Percentiles rank a stretch among this genome's conserved stretches.
phyloP scores from a whole-genome alignment of 495 filamentous ascomycete species.

The Cetradonia linearis region DNA sequence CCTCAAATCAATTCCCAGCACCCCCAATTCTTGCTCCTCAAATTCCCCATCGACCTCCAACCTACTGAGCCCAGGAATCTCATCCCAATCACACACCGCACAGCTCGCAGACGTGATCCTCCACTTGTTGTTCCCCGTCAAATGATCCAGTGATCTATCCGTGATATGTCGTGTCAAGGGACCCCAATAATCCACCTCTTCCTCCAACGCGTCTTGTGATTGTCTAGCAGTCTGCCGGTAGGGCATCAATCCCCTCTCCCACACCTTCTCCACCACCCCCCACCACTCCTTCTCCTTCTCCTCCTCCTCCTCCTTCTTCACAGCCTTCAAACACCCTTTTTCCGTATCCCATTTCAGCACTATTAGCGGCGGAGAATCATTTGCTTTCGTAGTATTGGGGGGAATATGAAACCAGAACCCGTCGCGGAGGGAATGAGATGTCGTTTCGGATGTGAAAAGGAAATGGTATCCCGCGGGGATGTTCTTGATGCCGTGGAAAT shows the following conservation, averaged over 20 bases:
- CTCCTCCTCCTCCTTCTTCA: conserved; percentile 27
- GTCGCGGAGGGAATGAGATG: conserved; percentile 46
- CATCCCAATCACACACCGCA: conserved; percentile 37
- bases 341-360: conserved; percentile 39
- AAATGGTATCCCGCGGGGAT: conserved; percentile 51
- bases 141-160: conserved; percentile 31
- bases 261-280: conserved; percentile 34
- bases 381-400: conserved; percentile 13
- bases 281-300: conserved; percentile 34
- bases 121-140: conserved; percentile 36
- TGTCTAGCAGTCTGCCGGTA: conserved; percentile 26
- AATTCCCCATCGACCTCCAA: conserved; percentile 23
- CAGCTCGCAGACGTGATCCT: conserved; percentile 39
- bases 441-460: conserved; percentile 47
- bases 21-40: conserved; percentile 36
- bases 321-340: conserved; percentile 28
- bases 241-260: conserved; percentile 31
- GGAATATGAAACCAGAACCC: conserved; percentile 53
- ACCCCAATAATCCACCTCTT: conserved; percentile 32
- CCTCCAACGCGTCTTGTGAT: conserved; percentile 24
- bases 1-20: conserved; percentile 44
- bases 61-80: conserved; percentile 40
- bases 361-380: conserved; percentile 22
- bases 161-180: conserved; percentile 35
- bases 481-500: conserved; percentile 51